These are phyloP conservation scores for Cystoderma amianthinum DNA, from an alignment of 768 basidiomycete species.

Conservation along the genomic window DNA sequence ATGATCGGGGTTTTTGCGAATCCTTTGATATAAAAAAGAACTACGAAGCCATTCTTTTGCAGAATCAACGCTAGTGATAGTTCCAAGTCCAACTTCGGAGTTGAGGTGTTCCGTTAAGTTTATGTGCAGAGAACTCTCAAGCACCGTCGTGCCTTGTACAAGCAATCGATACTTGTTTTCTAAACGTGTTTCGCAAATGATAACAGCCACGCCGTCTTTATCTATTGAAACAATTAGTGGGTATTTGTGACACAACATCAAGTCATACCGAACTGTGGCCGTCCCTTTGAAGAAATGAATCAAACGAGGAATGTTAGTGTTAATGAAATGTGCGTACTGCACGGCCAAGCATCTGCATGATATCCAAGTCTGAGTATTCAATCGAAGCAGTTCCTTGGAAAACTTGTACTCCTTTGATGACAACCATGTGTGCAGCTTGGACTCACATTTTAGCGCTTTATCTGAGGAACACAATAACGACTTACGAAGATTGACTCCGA, in stretches of 20 bases:
- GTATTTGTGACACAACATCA: neutral
- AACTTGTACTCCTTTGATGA: slow-evolving; percentile 85
- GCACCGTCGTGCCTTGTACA: slow-evolving; percentile 60
- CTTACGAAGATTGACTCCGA: slow-evolving; percentile 92
- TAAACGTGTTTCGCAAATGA: slow-evolving; percentile 70
- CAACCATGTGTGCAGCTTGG: slow-evolving; percentile 85
- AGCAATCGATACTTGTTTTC: slow-evolving; percentile 68
- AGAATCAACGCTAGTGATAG: slow-evolving; percentile 60
- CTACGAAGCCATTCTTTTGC: slow-evolving; percentile 81
- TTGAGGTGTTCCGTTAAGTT: slow-evolving; percentile 90
- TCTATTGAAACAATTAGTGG: slow-evolving; percentile 33
- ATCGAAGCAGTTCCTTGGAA: slow-evolving; percentile 63
- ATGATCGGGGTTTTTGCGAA: slow-evolving; percentile 75
- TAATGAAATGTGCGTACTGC: slow-evolving; percentile 46
- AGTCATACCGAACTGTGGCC: slow-evolving; percentile 79
- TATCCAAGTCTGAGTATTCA: slow-evolving; percentile 89
- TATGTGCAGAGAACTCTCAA: slow-evolving; percentile 82
- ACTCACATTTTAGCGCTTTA: too few relatives aligned
- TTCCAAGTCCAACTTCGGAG: slow-evolving; percentile 84
- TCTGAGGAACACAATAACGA: too few relatives aligned
- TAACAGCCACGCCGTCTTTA: slow-evolving; percentile 76
- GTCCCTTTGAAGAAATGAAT: slow-evolving; percentile 54
- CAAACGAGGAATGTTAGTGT: neutral
- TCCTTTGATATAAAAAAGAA: slow-evolving; percentile 83
- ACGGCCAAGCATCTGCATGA: slow-evolving; percentile 95